Percentiles rank a stretch among this genome's conserved stretches.
phyloP scores from a whole-genome alignment of 75 land plant species.

The Isoetes taiwanensis region DNA sequence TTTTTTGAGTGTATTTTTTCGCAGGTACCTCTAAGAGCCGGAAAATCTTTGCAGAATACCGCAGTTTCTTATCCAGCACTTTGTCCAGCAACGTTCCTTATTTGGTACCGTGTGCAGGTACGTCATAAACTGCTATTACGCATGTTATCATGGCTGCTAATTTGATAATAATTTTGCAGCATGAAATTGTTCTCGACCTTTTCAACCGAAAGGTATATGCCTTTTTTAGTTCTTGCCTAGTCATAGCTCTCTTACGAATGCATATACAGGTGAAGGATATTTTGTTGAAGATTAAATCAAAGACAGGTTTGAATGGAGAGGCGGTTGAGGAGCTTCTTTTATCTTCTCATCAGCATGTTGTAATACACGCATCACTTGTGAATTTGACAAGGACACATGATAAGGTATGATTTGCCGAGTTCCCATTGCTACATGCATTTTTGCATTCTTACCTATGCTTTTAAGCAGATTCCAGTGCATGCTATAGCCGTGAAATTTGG shows the following conservation, averaged over 20 bases:
- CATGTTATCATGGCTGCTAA: background rate
- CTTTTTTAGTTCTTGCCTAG: background rate
- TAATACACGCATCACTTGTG: conserved; percentile 56
- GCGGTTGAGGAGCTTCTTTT: conserved; percentile 22
- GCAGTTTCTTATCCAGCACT: conserved; percentile 49
- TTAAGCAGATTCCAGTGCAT: conserved; percentile 50
- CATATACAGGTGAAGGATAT: conserved; percentile 35
- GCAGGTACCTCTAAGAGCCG: background rate
- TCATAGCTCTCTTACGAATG: background rate
- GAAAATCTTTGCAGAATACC: conserved; percentile 11
- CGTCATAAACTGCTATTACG: background rate
- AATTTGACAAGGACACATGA: conserved; percentile 52
- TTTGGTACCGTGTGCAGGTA: conserved; percentile 80
- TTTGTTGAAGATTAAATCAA: conserved; percentile 19
- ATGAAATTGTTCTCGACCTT: conserved; percentile 48
- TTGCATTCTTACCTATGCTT: no score
- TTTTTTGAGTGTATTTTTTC: background rate
- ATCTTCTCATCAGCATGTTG: conserved; percentile 34
- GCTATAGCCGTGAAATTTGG: conserved; percentile 77
- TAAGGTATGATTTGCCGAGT: conserved; percentile 45
- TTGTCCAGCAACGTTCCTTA: conserved; percentile 34
- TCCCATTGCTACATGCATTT: no score
- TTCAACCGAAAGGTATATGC: conserved; percentile 50
- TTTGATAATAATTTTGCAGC: conserved; percentile 30
- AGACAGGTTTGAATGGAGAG: conserved; percentile 21